These are phyloP conservation scores for Phytomonas francai DNA, from an alignment of 208 protist genomes.

Conservation along the genomic window DNA sequence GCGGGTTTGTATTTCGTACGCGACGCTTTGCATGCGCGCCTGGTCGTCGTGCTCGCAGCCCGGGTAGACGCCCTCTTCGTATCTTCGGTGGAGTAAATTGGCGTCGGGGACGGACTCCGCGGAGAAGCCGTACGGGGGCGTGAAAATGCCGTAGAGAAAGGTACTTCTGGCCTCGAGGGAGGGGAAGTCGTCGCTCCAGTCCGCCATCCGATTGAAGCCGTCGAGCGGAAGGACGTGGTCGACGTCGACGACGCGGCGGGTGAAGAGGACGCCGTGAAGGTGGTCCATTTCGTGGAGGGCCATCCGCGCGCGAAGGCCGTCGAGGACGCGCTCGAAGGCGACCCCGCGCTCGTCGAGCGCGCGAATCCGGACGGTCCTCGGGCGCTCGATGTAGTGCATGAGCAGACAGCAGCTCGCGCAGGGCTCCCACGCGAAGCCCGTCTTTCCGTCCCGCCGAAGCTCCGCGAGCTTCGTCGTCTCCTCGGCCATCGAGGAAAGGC, in stretches of 20 bases:
- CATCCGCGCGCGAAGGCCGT: constrained; percentile 74
- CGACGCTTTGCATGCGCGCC: constrained; percentile 59
- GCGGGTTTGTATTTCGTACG: constrained; percentile 47
- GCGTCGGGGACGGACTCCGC: constrained; percentile 53
- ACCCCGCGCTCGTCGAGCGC: constrained; percentile 37
- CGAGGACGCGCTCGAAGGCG: constrained; percentile 32
- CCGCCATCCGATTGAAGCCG: constrained; percentile 80
- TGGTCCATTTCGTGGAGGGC: constrained; percentile 84
- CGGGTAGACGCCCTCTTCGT: constrained; percentile 85
- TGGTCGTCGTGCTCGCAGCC: constrained; percentile 66
- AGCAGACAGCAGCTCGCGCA: constrained; percentile 85
- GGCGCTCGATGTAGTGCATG: constrained; percentile 88
- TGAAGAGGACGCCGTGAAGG: constrained; percentile 78
- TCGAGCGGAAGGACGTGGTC: constrained; percentile 84
- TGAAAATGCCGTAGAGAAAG: constrained; percentile 84
- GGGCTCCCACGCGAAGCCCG: constrained; percentile 84
- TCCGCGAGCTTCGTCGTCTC: constrained; percentile 47
- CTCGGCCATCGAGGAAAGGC: constrained; percentile 24
- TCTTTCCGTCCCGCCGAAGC: constrained; percentile 38
- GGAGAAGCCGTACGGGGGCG: constrained; percentile 68
- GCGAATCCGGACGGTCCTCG: constrained; percentile 43
- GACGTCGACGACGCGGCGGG: constrained; percentile 71
- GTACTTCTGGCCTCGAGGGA: constrained; percentile 86
- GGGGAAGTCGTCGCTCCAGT: constrained; percentile 87
- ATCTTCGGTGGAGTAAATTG: constrained; percentile 82